Conservation (phyloP, 768 basidiomycete genomes). For the Tulasnella sp. region DNA sequence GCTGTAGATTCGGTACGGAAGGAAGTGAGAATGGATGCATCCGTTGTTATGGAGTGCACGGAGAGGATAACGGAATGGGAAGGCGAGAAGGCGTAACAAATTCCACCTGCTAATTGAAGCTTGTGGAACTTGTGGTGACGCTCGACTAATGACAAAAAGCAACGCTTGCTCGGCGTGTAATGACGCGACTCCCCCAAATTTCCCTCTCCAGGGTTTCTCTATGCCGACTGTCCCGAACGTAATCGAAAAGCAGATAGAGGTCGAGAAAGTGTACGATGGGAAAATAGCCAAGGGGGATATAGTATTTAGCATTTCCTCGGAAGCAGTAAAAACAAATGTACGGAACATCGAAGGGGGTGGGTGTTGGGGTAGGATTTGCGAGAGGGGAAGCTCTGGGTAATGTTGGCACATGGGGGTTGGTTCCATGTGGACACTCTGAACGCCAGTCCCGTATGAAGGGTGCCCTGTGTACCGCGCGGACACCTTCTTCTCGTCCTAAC, state of each 20-base stretch:
- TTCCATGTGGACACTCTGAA: conserved; percentile 4
- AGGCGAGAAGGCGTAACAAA: not conserved
- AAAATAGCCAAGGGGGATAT: not conserved
- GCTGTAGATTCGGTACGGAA: not conserved
- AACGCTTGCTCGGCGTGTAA: conserved; percentile 21
- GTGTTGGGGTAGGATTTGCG: not conserved
- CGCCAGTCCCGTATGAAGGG: not conserved
- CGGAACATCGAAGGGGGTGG: not conserved
- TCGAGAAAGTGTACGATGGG: conserved; percentile 2
- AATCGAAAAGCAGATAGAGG: too few species aligned
- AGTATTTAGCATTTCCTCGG: conserved; percentile 9
- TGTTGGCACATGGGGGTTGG: conserved; percentile 14
- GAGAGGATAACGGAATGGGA: not conserved
- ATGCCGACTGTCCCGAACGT: not conserved
- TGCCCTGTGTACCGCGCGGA: conserved; percentile 11
- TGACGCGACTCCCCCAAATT: conserved; percentile 19
- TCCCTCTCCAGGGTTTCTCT: not conserved
- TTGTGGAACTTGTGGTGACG: not conserved
- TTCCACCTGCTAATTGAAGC: not conserved
- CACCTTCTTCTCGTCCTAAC: conserved; percentile 16
- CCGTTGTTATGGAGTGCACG: not conserved
- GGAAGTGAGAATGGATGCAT: not conserved
- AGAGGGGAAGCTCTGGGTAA: conserved; percentile 9
- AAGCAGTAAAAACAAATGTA: not conserved
- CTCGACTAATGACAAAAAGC: not conserved